These are phyloP conservation scores for Metarhizium album DNA, from an alignment of 2,329 filamentous ascomycete genomes.

Conservation along the genomic window DNA sequence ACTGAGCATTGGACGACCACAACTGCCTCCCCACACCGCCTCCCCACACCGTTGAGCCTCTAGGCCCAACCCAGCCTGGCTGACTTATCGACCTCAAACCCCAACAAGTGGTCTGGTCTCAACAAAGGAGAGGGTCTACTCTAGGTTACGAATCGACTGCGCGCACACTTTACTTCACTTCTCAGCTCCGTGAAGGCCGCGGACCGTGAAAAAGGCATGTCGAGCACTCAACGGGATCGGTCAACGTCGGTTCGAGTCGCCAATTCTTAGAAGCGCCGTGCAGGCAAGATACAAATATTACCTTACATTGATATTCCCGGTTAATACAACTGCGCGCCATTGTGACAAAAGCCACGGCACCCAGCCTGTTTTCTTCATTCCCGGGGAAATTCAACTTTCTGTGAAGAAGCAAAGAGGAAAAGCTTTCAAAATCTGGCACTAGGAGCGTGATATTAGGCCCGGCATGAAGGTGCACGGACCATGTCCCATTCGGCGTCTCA, in stretches of 20 bases:
- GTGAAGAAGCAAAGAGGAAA: conserved; percentile 21
- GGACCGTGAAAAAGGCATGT: conserved; percentile 27
- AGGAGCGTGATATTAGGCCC: not conserved
- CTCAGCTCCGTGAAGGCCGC: too few species aligned
- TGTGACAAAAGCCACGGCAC: conserved; percentile 26
- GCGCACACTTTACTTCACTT: too few species aligned
- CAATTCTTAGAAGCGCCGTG: conserved; percentile 55
- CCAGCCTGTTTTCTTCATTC: conserved; percentile 44
- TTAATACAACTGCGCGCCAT: conserved; percentile 45
- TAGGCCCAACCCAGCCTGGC: too few species aligned
- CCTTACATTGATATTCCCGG: conserved; percentile 43
- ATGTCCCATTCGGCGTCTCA: not conserved
- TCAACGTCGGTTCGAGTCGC: conserved; percentile 43
- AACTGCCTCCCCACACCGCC: too few species aligned
- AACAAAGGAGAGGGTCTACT: too few species aligned
- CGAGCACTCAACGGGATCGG: conserved; percentile 55
- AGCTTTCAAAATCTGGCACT: not conserved
- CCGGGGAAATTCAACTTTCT: conserved; percentile 50
- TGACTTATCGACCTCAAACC: too few species aligned
- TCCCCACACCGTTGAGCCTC: too few species aligned
- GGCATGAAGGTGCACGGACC: conserved; percentile 19
- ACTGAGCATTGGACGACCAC: too few species aligned
- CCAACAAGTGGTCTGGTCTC: too few species aligned
- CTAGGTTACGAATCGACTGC: too few species aligned
- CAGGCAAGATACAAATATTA: conserved; percentile 14